Conservation (phyloP, 371 early-diverging fungal genomes). For the Chytridium lagenaria region DNA sequence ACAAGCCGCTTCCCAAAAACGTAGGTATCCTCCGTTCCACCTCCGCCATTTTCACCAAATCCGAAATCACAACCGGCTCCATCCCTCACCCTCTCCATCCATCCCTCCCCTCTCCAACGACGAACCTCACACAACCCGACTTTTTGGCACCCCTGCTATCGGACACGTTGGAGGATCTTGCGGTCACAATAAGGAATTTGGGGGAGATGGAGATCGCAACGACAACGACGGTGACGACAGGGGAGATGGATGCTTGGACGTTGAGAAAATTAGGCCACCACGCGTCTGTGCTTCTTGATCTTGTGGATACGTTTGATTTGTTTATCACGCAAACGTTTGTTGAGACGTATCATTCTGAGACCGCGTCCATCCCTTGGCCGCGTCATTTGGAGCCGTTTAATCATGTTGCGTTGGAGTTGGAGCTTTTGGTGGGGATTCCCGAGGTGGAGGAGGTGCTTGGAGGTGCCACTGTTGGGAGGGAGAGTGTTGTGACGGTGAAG, state of each 20-base stretch:
- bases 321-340: neutral
- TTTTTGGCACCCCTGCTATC: slow-evolving; percentile 2
- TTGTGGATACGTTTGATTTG: slow-evolving; percentile 12
- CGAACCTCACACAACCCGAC: slow-evolving; percentile 8
- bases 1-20: neutral
- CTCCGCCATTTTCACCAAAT: neutral
- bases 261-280: neutral
- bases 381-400: slow-evolving; percentile 14
- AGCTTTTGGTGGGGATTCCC: neutral
- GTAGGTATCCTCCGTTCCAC: neutral
- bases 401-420: slow-evolving; percentile 17
- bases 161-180: slow-evolving; percentile 4
- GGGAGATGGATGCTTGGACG: neutral
- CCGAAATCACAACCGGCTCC: neutral
- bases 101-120: neutral
- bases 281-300: neutral
- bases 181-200: neutral
- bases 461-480: neutral
- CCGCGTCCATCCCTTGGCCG: neutral
- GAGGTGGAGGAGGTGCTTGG: neutral
- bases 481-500: neutral
- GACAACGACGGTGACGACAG: neutral
- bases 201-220: neutral
- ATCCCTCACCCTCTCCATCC: neutral
- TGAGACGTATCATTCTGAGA: neutral